Percentiles rank a stretch among this genome's conserved stretches.
These are phyloP conservation scores for Aspergillus wentii DNA, from an alignment of 495 filamentous ascomycete genomes.

Conservation along the genomic window DNA sequence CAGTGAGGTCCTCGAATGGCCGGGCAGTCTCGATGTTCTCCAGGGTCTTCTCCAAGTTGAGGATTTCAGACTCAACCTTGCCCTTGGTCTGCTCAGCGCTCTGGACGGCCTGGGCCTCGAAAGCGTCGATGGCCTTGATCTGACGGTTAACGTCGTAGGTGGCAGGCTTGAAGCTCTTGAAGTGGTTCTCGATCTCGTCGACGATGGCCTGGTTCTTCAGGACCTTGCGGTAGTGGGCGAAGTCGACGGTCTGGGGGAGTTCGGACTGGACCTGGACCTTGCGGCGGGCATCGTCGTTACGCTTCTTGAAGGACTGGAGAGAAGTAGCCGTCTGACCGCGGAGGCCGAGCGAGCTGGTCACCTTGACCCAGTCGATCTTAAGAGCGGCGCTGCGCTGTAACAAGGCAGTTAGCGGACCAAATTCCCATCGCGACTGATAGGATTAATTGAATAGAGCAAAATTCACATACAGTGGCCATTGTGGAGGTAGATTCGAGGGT, in stretches of 20 bases:
- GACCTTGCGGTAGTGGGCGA: constrained; percentile 80
- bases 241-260: constrained; percentile 81
- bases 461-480: constrained; percentile 87
- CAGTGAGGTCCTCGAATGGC: constrained; percentile 95
- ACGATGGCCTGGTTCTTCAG: constrained; percentile 94
- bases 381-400: constrained; percentile 91
- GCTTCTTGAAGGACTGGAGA: constrained; percentile 96
- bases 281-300: constrained; percentile 97
- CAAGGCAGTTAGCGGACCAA: constrained; percentile 25
- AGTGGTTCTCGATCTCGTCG: constrained; percentile 93
- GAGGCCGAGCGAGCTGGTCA: constrained; percentile 88
- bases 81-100: constrained; percentile 94
- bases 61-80: constrained; percentile 88
- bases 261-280: constrained; percentile 75
- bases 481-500: constrained; percentile 46
- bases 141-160: constrained; percentile 88
- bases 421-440: constrained; percentile 1
- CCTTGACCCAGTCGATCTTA: constrained; percentile 97
- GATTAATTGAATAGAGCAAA: not conserved
- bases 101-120: constrained; percentile 95
- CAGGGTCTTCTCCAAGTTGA: constrained; percentile 86
- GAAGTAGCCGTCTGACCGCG: constrained; percentile 87
- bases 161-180: constrained; percentile 81
- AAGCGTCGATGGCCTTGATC: constrained; percentile 95
- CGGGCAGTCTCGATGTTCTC: constrained; percentile 95